Percentiles rank a stretch among this genome's conserved stretches.
These are phyloP conservation scores for Pulveroboletus sp. DNA, from an alignment of 768 basidiomycete species.

Conservation along the genomic window DNA sequence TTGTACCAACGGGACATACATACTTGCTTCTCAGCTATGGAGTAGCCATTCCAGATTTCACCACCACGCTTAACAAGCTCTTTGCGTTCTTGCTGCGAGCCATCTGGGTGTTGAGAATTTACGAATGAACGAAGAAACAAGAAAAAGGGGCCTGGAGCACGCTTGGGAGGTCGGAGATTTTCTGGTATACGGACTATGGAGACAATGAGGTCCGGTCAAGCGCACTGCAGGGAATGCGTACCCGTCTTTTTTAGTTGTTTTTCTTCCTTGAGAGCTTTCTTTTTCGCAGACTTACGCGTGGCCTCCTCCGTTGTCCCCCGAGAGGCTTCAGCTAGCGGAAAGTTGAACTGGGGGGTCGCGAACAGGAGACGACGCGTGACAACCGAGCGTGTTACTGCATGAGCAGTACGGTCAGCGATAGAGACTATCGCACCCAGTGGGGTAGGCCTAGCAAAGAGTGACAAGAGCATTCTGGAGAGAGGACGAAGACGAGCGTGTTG, in stretches of 20 bases:
- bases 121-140: conserved; percentile 22
- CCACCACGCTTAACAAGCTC: conserved; percentile 19
- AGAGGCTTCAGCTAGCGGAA: conserved; percentile 4
- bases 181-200: conserved; percentile 13
- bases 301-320: neutral
- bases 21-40: conserved; percentile 35
- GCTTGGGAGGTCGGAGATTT: conserved; percentile 25
- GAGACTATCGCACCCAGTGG: neutral
- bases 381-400: neutral
- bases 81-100: neutral
- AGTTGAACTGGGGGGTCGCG: conserved; percentile 16
- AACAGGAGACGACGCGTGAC: conserved; percentile 25
- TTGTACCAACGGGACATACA: neutral
- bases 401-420: neutral
- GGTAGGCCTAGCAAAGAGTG: conserved; percentile 13
- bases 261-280: neutral
- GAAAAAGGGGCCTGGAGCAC: conserved; percentile 22
- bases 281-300: conserved; percentile 1
- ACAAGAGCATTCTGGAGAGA: conserved; percentile 8
- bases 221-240: neutral
- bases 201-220: conserved; percentile 3
- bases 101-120: neutral
- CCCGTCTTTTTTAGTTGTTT: conserved; percentile 5
- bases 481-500: neutral
- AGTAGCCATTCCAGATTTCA: conserved; percentile 29